Evolutionary conservation across 139 green algal species (phyloP), one percentile per base, ranked within the genome.

Genomic region (Chlorella ohadii): DNA sequence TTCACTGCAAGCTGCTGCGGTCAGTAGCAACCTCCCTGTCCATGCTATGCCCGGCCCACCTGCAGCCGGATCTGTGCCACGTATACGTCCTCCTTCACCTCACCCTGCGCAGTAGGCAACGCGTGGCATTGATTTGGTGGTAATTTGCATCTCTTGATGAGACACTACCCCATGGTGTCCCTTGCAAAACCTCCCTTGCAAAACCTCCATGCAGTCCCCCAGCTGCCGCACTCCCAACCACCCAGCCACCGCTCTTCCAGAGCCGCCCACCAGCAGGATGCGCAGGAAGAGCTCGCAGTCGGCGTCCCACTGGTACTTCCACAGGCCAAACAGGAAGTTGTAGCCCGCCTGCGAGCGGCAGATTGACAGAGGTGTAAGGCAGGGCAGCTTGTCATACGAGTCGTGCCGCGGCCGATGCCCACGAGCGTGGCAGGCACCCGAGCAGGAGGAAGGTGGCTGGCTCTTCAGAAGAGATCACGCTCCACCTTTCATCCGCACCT

Each of bases 211-310:
- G 11, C 44, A 55, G 61, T 68, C 3, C 4, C 25, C 34, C 66
- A 19, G 3, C 27, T 78, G 41, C 44, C n/a, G 22, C 27, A 27
- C 39, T 7, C 25, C n/a, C n/a, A n/a, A n/a, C n/a, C n/a, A 6
- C 15, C 23, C 41, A 27, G 11, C 22, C 61, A 68, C 22, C 61
- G 36, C 66, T 15, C 66, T 51, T 6, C 44, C 44, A 13, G 20
- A 16, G 15, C 33, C 51, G 27, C 47, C 16, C 64, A 75, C 86
- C 67, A 75, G 79, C 44, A 95, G 79, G 28, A 95, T 89, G 81
- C 87, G 88, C 33, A 95, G 82, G 75, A 94, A 95, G 12, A 95
- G 90, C 74, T 93, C 88, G 78, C 91, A 93, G 87, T 95, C 91
- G 19, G 91, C 91, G 70, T 95, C 91, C 81, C 87, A 95, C 39